A percentile compares a stretch with the other conserved stretches of the same genome.
Conservation (phyloP, 805 yeast genomes). For the Yamadazyma sp. region DNA sequence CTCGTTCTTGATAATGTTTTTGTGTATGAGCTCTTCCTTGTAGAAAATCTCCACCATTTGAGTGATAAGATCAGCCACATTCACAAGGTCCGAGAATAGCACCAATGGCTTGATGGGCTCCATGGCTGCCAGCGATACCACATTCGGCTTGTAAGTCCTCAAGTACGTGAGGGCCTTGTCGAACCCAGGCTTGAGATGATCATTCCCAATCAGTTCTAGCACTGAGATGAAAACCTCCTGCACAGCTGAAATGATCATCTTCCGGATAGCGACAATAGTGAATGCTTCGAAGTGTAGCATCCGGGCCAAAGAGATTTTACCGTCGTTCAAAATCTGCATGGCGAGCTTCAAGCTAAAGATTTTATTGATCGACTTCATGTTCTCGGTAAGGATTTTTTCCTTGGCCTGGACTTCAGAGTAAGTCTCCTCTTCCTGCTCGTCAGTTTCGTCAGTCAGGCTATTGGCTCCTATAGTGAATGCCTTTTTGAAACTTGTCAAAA, state of each 20-base stretch:
- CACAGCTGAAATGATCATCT: constrained; percentile 39
- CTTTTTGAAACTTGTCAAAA: constrained; percentile 62
- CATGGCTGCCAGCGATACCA: constrained; percentile 18
- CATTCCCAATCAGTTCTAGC: constrained; percentile 58
- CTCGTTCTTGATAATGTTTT: constrained; percentile 62
- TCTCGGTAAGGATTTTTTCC: constrained; percentile 71
- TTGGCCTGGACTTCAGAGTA: constrained; percentile 76
- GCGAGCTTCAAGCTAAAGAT: constrained; percentile 82
- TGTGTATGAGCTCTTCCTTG: constrained; percentile 70
- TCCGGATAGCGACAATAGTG: constrained; percentile 33
- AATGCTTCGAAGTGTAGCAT: constrained; percentile 41
- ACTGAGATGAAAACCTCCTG: constrained; percentile 69
- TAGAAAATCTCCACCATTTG: constrained; percentile 92
- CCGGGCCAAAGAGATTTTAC: constrained; percentile 62
- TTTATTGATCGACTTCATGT: constrained; percentile 71
- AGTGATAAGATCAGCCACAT: constrained; percentile 86
- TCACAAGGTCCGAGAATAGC: constrained; percentile 85
- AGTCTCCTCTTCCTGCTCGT: constrained; percentile 29
- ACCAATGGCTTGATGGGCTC: constrained; percentile 77
- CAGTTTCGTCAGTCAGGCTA: constrained; percentile 20
- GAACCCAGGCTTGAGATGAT: constrained; percentile 86
- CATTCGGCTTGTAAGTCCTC: constrained; percentile 66
- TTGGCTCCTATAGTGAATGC: constrained; percentile 47
- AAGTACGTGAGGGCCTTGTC: constrained; percentile 72
- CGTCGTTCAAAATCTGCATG: constrained; percentile 65